Base-by-base conservation (phyloP, 1,284 basidiomycete species). In the Apiotrichum porosum region DNA sequence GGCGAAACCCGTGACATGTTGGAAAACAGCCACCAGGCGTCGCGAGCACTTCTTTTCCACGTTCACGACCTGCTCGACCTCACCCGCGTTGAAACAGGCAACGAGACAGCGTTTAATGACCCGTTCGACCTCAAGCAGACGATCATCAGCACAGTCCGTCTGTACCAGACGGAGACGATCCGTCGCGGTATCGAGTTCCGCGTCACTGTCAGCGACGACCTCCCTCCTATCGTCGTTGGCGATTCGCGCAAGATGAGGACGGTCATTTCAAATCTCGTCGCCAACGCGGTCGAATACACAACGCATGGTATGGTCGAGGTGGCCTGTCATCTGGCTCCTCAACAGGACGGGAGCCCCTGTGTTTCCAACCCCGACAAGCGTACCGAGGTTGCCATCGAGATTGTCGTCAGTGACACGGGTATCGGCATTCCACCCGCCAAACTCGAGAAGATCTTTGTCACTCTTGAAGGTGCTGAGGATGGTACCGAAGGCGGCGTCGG, bases 11-110 rank as follows among this genome's bases (percentile, higher is more conserved):
- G 87, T 37, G 83, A 85, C 46, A 89, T 91, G 68, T 75, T 92
- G 9, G 81, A 78, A 51, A 83, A 83, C 52, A 86, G 85, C 23
- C 86, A 92, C 70, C 79, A 83, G 36, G 88, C 89, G 0, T 89
- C 86, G 8, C 88, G 88, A 75, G 83, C 82, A 31, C 73, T 90
- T 23, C 69, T 87, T 30, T 88, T 83, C 77, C 88, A 83, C 32
- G 90, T 92, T 69, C 91, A 92, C 64, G 88, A 92, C 69, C 74
- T 92, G 24, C 77, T 91, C 54, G 88, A 92, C 68, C 78, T 91
- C 8, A 90, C 88, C 0, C 79, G 86, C 10, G 78, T 89, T 26
- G 88, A 92, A 68, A 84, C 80, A 43, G 88, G 87, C 17, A 81
- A 85, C 54, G 83, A 87, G 62, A 85, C 84, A 0, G 84, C 83